Conservation (phyloP, 2,329 filamentous ascomycete genomes). For the Teratosphaeria gauchensis region DNA sequence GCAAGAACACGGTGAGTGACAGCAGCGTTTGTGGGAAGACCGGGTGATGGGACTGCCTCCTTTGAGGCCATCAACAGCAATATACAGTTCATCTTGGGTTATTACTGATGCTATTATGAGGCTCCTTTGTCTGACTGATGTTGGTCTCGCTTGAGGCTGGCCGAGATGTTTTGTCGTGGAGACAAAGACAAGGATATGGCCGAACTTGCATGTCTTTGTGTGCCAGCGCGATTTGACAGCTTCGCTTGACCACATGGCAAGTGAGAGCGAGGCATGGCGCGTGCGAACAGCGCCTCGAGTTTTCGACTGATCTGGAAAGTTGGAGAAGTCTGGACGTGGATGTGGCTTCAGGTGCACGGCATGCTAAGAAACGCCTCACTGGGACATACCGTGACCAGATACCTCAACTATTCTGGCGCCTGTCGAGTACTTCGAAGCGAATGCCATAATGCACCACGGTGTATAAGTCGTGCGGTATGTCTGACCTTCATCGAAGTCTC, state of each 20-base stretch:
- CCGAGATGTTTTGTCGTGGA: not conserved
- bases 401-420: no score
- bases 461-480: no score
- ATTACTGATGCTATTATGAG: slow-evolving; percentile 3
- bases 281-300: not conserved
- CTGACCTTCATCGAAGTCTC: no score
- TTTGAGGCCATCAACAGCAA: not conserved
- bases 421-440: no score
- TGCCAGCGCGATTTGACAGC: not conserved
- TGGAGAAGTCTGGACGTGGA: not conserved
- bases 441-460: no score
- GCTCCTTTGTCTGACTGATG: not conserved
- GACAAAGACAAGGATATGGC: not conserved
- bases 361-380: not conserved
- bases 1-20: not conserved
- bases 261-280: not conserved
- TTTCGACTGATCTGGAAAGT: not conserved
- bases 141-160: not conserved
- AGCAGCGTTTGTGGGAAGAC: not conserved
- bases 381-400: no score
- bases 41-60: not conserved
- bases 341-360: no score
- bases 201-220: slow-evolving; percentile 1
- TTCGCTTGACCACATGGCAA: not conserved
- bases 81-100: not conserved